Evolutionary conservation across 2,329 filamentous ascomycete genomes (phyloP).

Genomic region (Apiospora arundinis): DNA sequence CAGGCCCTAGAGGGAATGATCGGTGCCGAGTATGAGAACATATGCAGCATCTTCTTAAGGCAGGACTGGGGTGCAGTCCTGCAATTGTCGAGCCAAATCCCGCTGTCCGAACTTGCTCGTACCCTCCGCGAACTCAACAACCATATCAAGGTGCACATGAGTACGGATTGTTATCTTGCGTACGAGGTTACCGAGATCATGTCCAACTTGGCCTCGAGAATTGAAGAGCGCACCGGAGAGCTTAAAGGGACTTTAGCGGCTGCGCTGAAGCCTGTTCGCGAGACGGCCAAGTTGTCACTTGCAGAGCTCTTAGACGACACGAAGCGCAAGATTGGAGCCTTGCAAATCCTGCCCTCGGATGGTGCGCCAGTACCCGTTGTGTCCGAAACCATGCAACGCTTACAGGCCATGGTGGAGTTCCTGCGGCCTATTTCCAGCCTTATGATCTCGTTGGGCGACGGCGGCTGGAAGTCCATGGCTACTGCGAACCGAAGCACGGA

Average conservation of each 20-base stretch:
- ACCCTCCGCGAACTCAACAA: slow-evolving; percentile 88
- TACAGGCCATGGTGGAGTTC: slow-evolving; percentile 88
- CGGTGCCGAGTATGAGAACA: slow-evolving; percentile 87
- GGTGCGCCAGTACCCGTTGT: slow-evolving; percentile 81
- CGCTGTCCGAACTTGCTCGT: slow-evolving; percentile 81
- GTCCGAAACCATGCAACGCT: slow-evolving; percentile 81
- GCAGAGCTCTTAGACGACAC: slow-evolving; percentile 85
- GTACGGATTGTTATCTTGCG: slow-evolving; percentile 91
- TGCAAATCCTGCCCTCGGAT: slow-evolving; percentile 77
- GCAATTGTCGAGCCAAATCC: slow-evolving; percentile 76
- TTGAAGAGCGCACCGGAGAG: slow-evolving; percentile 85
- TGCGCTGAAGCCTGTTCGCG: slow-evolving; percentile 85
- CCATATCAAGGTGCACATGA: slow-evolving; percentile 85
- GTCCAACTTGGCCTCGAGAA: slow-evolving; percentile 75
- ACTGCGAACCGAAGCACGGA: slow-evolving; percentile 62
- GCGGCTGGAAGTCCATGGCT: slow-evolving; percentile 76
- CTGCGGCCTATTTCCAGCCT: slow-evolving; percentile 86
- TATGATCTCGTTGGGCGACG: slow-evolving; percentile 89
- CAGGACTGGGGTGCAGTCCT: slow-evolving; percentile 86
- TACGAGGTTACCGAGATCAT: slow-evolving; percentile 96
- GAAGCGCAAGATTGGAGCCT: slow-evolving; percentile 68
- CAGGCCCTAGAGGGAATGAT: slow-evolving; percentile 88
- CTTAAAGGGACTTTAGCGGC: slow-evolving; percentile 84
- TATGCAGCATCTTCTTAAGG: slow-evolving; percentile 83
- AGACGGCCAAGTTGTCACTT: slow-evolving; percentile 88